These are phyloP conservation scores for Cladosporium cucumerinum DNA, from an alignment of 2,329 filamentous ascomycete genomes.

Conservation along the genomic window DNA sequence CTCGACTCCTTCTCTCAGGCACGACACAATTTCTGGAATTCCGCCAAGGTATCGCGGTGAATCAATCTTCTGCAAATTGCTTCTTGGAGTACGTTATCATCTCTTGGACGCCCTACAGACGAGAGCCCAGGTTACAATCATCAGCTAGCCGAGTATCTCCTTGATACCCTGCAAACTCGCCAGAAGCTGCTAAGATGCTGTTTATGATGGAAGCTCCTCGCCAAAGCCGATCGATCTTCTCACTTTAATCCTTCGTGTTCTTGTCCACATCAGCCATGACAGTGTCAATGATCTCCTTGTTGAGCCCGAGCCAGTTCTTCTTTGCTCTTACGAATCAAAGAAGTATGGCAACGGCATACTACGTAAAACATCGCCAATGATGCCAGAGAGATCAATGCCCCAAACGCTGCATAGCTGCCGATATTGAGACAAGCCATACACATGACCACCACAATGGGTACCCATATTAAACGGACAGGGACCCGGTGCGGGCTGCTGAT, in stretches of 20 bases:
- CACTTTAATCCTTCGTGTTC: background rate
- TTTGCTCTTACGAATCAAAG: background rate
- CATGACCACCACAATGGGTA: conserved; percentile 24
- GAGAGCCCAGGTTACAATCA: no score
- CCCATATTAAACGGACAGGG: conserved; percentile 24
- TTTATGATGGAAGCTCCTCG: no score
- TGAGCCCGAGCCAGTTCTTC: background rate
- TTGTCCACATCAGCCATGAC: background rate
- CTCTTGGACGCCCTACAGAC: no score
- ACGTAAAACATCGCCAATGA: conserved; percentile 27
- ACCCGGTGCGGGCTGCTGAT: conserved; percentile 22
- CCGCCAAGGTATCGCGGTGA: background rate
- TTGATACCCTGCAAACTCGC: no score
- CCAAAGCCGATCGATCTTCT: no score
- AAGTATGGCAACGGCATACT: conserved; percentile 24
- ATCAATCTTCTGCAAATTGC: background rate
- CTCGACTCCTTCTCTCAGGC: background rate
- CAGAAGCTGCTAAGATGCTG: no score
- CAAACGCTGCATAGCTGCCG: conserved; percentile 22
- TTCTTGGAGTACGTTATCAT: no score
- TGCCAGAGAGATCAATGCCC: conserved; percentile 25
- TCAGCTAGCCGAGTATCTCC: no score
- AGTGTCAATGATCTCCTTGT: background rate
- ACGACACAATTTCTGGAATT: background rate
- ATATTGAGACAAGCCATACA: conserved; percentile 25